A percentile compares a stretch with the other conserved stretches of the same genome.
Evolutionary conservation across 1,139 yeast genomes (phyloP).

Genomic region (Zygotorulaspora mrakii): DNA sequence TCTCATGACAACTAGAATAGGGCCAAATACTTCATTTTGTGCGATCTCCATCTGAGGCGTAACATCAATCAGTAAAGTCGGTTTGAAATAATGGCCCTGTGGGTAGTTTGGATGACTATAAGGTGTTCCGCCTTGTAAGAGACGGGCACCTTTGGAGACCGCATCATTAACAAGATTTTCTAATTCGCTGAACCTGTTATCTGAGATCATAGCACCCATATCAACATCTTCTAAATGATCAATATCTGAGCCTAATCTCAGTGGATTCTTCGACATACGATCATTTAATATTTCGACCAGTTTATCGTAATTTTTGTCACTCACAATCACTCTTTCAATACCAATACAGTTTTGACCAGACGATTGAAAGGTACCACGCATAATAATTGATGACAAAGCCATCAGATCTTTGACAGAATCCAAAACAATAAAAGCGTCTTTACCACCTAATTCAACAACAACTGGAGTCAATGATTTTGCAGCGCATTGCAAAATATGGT

Average conservation of each 20-base stretch:
- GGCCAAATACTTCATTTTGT: slow-evolving; percentile 90
- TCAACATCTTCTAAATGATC: slow-evolving; percentile 88
- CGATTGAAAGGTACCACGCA: slow-evolving; percentile 95
- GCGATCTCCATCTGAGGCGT: slow-evolving; percentile 75
- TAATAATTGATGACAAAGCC: slow-evolving; percentile 70
- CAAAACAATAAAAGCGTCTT: slow-evolving; percentile 81
- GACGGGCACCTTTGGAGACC: slow-evolving; percentile 71
- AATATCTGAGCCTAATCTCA: slow-evolving; percentile 84
- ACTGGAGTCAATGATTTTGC: slow-evolving; percentile 83
- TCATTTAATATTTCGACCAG: slow-evolving; percentile 54
- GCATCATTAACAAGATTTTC: slow-evolving; percentile 71
- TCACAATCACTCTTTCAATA: slow-evolving; percentile 84
- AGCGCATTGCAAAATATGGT: slow-evolving; percentile 77
- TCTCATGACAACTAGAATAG: slow-evolving; percentile 72
- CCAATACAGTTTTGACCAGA: slow-evolving; percentile 98
- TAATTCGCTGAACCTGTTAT: slow-evolving; percentile 62
- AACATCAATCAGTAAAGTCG: slow-evolving; percentile 81
- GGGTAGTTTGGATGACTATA: slow-evolving; percentile 87
- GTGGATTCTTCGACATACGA: slow-evolving; percentile 47
- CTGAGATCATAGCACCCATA: slow-evolving; percentile 92
- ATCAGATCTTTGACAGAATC: slow-evolving; percentile 61
- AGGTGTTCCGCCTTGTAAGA: slow-evolving; percentile 75
- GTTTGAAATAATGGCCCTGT: slow-evolving; percentile 88
- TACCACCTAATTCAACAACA: slow-evolving; percentile 93
- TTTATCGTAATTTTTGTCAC: slow-evolving; percentile 59